Evolutionary conservation across 2,329 filamentous ascomycete genomes (phyloP).

Genomic region (Trichophyton benhamiae): DNA sequence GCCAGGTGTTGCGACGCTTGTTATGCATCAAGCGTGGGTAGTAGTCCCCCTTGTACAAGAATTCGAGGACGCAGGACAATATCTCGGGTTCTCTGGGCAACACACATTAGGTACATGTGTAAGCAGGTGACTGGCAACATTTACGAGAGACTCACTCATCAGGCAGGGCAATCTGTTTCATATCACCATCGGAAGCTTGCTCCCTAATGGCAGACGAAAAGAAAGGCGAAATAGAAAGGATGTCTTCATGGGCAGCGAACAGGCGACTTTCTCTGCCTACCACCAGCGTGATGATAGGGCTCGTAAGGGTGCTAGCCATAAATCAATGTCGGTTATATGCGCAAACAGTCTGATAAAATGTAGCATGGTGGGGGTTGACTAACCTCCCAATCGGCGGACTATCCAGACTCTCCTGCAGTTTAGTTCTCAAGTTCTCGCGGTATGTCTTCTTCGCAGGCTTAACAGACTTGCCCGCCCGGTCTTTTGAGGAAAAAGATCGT

Average conservation of each 20-base stretch:
- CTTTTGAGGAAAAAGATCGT: slow-evolving; percentile 72
- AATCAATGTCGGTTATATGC: not conserved
- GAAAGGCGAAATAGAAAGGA: slow-evolving; percentile 73
- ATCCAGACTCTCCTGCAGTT: slow-evolving; percentile 73
- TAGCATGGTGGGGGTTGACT: slow-evolving; percentile 12
- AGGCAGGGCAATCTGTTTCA: slow-evolving; percentile 68
- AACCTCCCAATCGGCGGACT: slow-evolving; percentile 43
- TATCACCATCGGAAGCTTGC: slow-evolving; percentile 56
- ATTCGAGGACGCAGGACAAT: slow-evolving; percentile 88
- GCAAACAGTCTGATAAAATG: slow-evolving; percentile 1
- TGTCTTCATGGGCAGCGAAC: slow-evolving; percentile 91
- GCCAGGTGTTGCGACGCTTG: slow-evolving; percentile 76
- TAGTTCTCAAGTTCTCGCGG: slow-evolving; percentile 70
- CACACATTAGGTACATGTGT: slow-evolving; percentile 1
- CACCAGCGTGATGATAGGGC: slow-evolving; percentile 73
- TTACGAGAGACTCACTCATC: slow-evolving; percentile 35
- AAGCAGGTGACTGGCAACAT: not conserved
- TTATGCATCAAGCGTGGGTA: slow-evolving; percentile 79
- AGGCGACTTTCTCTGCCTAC: slow-evolving; percentile 75
- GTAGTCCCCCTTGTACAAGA: slow-evolving; percentile 94
- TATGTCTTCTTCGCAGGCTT: slow-evolving; percentile 64
- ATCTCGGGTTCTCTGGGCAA: slow-evolving; percentile 74
- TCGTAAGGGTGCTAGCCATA: slow-evolving; percentile 38
- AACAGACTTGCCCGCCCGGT: slow-evolving; percentile 77
- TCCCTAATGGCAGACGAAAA: slow-evolving; percentile 61